These are phyloP conservation scores for Planoprotostelium fungivorum DNA, from an alignment of 78 protist genomes.

Conservation along the genomic window DNA sequence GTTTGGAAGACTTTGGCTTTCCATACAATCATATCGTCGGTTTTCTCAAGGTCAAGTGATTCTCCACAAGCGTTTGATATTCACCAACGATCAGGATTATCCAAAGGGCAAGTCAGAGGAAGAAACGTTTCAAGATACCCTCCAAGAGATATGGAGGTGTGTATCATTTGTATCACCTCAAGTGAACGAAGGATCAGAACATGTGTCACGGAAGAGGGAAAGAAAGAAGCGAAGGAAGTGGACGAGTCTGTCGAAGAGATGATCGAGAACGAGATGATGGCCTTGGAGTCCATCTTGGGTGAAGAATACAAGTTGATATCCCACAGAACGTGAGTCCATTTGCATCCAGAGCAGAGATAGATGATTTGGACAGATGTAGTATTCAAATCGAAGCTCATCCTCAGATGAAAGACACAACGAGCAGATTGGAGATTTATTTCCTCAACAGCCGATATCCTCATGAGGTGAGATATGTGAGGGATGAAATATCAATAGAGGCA, in stretches of 20 bases:
- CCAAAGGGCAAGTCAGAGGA: no score
- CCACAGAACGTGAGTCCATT: background rate
- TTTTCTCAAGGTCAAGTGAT: background rate
- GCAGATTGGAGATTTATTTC: constrained; percentile 8
- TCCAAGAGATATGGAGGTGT: no score
- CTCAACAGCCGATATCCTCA: background rate
- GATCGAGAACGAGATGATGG: constrained; percentile 14
- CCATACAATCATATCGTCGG: background rate
- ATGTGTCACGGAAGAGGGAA: background rate
- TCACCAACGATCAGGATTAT: no score
- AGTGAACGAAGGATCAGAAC: background rate
- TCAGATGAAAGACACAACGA: background rate
- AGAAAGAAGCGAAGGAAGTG: background rate
- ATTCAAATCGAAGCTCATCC: background rate
- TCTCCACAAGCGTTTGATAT: no score
- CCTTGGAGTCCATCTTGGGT: constrained; percentile 28
- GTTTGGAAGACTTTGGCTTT: background rate
- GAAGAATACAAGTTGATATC: constrained; percentile 6
- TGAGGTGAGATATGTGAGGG: background rate
- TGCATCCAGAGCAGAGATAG: constrained; percentile 17
- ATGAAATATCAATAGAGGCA: background rate
- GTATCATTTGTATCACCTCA: no score
- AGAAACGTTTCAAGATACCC: no score
- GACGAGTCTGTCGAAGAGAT: background rate
- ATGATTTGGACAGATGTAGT: background rate